These are phyloP conservation scores for Ogataea philodendri DNA, from an alignment of 805 yeast species.

Conservation along the genomic window DNA sequence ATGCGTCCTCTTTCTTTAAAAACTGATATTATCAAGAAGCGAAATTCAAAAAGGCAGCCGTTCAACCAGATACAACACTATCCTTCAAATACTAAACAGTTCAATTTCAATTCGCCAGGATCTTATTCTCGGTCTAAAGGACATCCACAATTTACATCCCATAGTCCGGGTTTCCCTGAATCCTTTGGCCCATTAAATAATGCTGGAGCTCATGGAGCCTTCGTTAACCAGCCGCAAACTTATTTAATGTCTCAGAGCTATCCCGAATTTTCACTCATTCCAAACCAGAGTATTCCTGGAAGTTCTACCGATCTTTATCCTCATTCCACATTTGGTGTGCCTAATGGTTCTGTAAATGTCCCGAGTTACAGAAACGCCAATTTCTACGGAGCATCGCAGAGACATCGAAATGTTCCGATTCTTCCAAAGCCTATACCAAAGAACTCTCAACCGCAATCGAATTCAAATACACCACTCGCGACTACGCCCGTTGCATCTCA, in stretches of 20 bases:
- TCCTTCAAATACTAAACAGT: slow-evolving; percentile 6
- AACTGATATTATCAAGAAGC: slow-evolving; percentile 56
- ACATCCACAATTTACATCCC: too few species aligned
- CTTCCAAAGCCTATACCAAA: slow-evolving; percentile 31
- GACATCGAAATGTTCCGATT: slow-evolving; percentile 35
- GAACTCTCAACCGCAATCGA: slow-evolving; percentile 11
- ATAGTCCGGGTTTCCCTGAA: too few species aligned
- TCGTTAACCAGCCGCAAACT: too few species aligned
- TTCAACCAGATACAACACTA: slow-evolving; percentile 12
- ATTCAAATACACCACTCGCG: slow-evolving; percentile 25
- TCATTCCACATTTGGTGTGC: neutral
- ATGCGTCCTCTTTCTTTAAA: slow-evolving; percentile 57
- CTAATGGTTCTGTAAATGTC: neutral
- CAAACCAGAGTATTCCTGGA: neutral
- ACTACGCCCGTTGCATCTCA: slow-evolving; percentile 22
- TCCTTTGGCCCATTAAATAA: neutral
- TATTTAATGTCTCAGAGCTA: slow-evolving; percentile 20
- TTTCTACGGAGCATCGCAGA: too few species aligned
- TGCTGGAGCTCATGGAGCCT: too few species aligned
- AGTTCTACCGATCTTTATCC: neutral
- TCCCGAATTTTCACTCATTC: slow-evolving; percentile 8
- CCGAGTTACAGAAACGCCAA: too few species aligned
- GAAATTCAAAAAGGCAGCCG: slow-evolving; percentile 45
- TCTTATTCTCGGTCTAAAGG: too few species aligned
- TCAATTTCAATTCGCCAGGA: neutral